phyloP scores from a whole-genome alignment of 768 basidiomycete genomes.

The Mycena rosella region DNA sequence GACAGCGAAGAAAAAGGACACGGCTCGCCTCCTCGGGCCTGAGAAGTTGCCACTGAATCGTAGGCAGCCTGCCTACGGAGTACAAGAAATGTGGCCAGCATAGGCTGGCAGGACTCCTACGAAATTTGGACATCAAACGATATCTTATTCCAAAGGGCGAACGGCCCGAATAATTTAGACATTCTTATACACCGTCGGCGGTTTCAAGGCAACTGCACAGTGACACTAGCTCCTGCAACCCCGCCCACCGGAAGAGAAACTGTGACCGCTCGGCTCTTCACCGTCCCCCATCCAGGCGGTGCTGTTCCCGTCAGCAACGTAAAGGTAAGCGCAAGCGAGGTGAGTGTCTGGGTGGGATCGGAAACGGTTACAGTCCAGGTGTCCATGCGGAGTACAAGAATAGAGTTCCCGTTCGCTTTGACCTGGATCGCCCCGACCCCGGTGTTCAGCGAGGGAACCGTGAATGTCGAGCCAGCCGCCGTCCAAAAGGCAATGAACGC shows the following conservation, averaged over 20 bases:
- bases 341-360: constrained; percentile 61
- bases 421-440: constrained; percentile 47
- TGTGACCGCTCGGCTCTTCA: constrained; percentile 46
- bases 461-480: constrained; percentile 49
- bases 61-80: too few species aligned
- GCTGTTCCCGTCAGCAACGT: constrained; percentile 39
- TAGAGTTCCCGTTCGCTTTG: constrained; percentile 50
- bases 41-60: too few species aligned
- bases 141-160: not conserved
- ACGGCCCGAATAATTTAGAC: not conserved
- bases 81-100: too few species aligned
- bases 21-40: too few species aligned
- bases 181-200: not conserved
- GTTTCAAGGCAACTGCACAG: constrained; percentile 26
- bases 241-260: constrained; percentile 45
- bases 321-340: constrained; percentile 43
- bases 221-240: constrained; percentile 41
- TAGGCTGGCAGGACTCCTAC: too few species aligned
- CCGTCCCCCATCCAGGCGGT: constrained; percentile 47
- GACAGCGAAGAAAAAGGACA: too few species aligned
- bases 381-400: constrained; percentile 49
- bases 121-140: not conserved
- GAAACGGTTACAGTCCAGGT: constrained; percentile 57
- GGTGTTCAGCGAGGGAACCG: constrained; percentile 42
- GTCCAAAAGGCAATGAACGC: constrained; percentile 62